Evolutionary conservation across 306 rosid species (phyloP), one percentile per base, ranked within the genome.

Genomic region (Dalbergia cochinchinensis): DNA sequence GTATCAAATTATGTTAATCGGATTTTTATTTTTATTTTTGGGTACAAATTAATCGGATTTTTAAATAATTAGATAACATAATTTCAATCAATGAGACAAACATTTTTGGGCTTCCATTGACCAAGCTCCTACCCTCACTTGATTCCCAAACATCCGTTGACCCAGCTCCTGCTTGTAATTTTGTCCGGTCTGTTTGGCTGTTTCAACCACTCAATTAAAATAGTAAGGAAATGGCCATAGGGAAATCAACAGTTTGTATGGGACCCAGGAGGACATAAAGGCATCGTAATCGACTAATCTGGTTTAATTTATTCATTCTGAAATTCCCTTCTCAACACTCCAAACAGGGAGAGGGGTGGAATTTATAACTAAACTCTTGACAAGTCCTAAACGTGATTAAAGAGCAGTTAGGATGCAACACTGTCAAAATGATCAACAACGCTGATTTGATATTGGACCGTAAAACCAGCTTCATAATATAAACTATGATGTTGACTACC

Each of bases 311-410:
- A n/a, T 41, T 62, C 33, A 3, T 37, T 50, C 44, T 19, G 47
- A 53, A 80, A 39, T 31, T 14, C 44, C 16, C 42, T 59, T 54
- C 62, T 7, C 45, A 11, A 47, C 51, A 47, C 14, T 47, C 51
- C 51, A 47, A 19, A n/a, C 65, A 19, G 1, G 6, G 18, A 37
- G 18, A 53, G 45, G 18, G 77, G 74, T 66, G 4, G 48, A 70
- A 63, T 65, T 65, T 65, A 7, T 42, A 69, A 65, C 76, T 31
- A 58, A 10, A 55, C 6, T 22, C 26, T 22, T 22, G 26, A 47
- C 74, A 34, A 76, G 85, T 85, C 87, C 14, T 65, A 57, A 65
- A 54, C 57, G 31, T 26, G 50, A 75, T 59, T 58, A 48, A 42
- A 6, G 35, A 71, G 63, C 45, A 34, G 10, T 73, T 20, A 59